These are phyloP conservation scores for Ogataea haglerorum DNA, from an alignment of 805 yeast genomes.

Conservation along the genomic window DNA sequence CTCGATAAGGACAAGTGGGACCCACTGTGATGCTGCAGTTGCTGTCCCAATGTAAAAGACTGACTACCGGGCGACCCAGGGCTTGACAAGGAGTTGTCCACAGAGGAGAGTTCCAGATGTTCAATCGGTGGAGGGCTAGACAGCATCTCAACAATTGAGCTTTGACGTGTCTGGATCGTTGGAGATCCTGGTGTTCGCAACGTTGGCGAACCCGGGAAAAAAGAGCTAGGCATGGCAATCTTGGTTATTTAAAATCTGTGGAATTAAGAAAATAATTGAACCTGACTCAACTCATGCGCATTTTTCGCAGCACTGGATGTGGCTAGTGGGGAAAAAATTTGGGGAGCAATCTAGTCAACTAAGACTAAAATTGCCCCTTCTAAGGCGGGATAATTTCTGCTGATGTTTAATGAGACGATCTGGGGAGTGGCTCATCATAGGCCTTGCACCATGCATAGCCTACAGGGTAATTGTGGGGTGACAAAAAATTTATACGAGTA, in stretches of 20 bases:
- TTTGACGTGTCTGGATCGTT: constrained; percentile 42
- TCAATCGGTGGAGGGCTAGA: constrained; percentile 73
- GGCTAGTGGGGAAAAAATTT: constrained; percentile 5
- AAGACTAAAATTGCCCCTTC: not conserved
- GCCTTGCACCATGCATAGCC: too few relatives aligned
- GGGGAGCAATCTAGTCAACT: constrained; percentile 5
- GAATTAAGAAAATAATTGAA: not conserved
- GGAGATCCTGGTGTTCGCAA: constrained; percentile 37
- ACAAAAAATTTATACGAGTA: not conserved
- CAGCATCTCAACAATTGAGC: constrained; percentile 71
- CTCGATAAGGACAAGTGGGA: constrained; percentile 30
- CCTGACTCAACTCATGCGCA: constrained; percentile 11
- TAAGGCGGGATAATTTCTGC: too few relatives aligned
- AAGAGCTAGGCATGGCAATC: constrained; percentile 23
- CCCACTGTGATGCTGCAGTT: constrained; percentile 2
- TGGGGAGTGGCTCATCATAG: too few relatives aligned
- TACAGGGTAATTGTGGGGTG: not conserved
- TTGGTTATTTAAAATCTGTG: not conserved
- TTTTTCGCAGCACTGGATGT: constrained; percentile 2
- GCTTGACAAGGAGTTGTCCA: constrained; percentile 11
- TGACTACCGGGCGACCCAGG: constrained; percentile 18
- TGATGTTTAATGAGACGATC: too few relatives aligned
- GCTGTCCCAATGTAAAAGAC: constrained; percentile 6
- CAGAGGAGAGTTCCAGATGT: constrained; percentile 14
- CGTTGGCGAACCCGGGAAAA: constrained; percentile 36